These are phyloP conservation scores for Prunus persica DNA, from an alignment of 306 rosid genomes.

Conservation along the genomic window DNA sequence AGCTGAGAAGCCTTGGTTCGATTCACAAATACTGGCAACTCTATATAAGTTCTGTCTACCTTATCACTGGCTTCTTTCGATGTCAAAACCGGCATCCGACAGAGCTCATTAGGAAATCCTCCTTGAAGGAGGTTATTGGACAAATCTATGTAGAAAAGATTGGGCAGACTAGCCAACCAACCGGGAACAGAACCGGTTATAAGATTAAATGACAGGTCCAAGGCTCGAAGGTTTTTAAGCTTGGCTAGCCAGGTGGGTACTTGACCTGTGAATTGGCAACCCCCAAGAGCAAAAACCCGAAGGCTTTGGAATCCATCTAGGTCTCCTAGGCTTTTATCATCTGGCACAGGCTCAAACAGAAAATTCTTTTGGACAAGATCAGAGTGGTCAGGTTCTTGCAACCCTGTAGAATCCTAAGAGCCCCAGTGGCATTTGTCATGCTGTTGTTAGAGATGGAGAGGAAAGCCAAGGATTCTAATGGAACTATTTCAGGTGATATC, in stretches of 20 bases:
- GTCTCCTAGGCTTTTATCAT: neutral
- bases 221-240: neutral
- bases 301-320: neutral
- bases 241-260: neutral
- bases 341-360: neutral
- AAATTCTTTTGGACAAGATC: constrained; percentile 50
- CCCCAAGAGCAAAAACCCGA: neutral
- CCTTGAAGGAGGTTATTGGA: neutral
- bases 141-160: neutral
- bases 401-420: constrained; percentile 51
- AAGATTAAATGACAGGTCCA: neutral
- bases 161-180: neutral
- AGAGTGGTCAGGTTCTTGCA: constrained; percentile 64
- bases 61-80: neutral
- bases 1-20: too few species aligned
- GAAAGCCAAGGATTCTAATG: neutral
- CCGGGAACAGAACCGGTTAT: neutral
- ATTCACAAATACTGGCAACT: neutral
- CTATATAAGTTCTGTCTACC: neutral
- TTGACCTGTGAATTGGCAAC: neutral
- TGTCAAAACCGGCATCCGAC: neutral
- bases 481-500: neutral
- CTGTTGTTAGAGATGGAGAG: neutral
- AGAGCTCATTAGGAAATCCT: neutral
- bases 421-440: constrained; percentile 23